These are phyloP conservation scores for Aspergillus ostianus DNA, from an alignment of 495 filamentous ascomycete species.

Conservation along the genomic window DNA sequence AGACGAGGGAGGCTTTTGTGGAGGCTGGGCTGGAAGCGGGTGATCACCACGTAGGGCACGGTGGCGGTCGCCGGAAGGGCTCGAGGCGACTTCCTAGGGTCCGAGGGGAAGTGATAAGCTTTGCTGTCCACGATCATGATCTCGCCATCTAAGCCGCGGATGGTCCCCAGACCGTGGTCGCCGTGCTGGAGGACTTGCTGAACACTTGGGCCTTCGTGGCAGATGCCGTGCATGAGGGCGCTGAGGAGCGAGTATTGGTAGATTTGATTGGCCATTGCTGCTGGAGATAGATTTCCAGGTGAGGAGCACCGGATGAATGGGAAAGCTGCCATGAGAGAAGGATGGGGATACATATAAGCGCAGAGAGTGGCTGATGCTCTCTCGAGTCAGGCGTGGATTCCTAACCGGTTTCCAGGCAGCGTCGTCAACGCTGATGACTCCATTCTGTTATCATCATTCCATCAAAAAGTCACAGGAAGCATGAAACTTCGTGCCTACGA, in stretches of 20 bases:
- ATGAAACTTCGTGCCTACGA: no score
- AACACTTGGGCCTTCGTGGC: conserved; percentile 36
- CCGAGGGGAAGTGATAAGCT: conserved; percentile 39
- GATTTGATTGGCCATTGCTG: conserved; percentile 33
- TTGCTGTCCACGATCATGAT: conserved; percentile 49
- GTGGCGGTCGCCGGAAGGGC: neutral
- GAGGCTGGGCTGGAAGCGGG: conserved; percentile 12
- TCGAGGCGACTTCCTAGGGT: neutral
- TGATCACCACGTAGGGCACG: conserved; percentile 13
- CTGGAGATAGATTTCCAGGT: no score
- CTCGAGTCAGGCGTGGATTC: no score
- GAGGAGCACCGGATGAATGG: neutral
- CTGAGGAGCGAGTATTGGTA: conserved; percentile 52
- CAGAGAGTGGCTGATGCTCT: conserved; percentile 46
- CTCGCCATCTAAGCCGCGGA: conserved; percentile 48
- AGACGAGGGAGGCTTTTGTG: conserved; percentile 4
- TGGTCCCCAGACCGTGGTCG: conserved; percentile 53
- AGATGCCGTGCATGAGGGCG: conserved; percentile 53
- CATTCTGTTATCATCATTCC: no score
- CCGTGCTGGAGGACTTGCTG: conserved; percentile 39
- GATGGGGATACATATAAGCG: conserved; percentile 61
- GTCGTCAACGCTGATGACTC: no score
- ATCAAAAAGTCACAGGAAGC: no score
- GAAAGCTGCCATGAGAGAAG: neutral
- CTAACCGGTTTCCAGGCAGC: no score